Evolutionary conservation across 2,329 filamentous ascomycete species (phyloP).

Genomic region (Alternaria rosae): DNA sequence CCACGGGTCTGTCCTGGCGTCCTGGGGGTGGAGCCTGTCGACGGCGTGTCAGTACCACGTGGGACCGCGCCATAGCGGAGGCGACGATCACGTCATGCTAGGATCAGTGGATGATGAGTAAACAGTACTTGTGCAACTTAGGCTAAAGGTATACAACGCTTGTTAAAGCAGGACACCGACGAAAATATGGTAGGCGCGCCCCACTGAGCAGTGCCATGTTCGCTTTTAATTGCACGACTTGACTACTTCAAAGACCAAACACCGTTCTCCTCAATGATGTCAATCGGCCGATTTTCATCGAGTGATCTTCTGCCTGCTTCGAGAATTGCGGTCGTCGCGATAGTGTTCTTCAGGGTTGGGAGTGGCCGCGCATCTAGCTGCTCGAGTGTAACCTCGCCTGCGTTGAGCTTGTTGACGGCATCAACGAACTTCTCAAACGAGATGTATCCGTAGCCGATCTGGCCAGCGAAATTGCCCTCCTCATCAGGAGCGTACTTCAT

Average conservation of each 20-base stretch:
- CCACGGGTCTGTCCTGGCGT: background rate
- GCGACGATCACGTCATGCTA: slow-evolving; percentile 1
- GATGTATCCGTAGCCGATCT: slow-evolving; percentile 91
- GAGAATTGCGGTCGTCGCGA: slow-evolving; percentile 89
- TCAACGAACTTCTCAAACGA: slow-evolving; percentile 97
- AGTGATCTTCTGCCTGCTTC: slow-evolving; percentile 85
- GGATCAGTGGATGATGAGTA: background rate
- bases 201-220: background rate
- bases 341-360: slow-evolving; percentile 86
- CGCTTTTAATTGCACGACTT: background rate
- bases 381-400: slow-evolving; percentile 73
- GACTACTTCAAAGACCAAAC: slow-evolving; percentile 70
- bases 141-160: background rate
- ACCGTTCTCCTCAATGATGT: slow-evolving; percentile 72
- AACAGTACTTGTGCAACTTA: background rate
- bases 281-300: slow-evolving; percentile 80
- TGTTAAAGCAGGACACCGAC: background rate
- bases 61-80: slow-evolving; percentile 6
- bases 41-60: slow-evolving; percentile 8
- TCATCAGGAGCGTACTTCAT: slow-evolving; percentile 95
- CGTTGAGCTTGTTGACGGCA: slow-evolving; percentile 79
- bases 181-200: background rate
- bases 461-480: slow-evolving; percentile 91
- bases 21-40: slow-evolving; percentile 3
- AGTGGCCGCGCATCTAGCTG: slow-evolving; percentile 81